Evolutionary conservation across 2,329 filamentous ascomycete species (phyloP).

Genomic region (Chrysosporium keratinophilum): DNA sequence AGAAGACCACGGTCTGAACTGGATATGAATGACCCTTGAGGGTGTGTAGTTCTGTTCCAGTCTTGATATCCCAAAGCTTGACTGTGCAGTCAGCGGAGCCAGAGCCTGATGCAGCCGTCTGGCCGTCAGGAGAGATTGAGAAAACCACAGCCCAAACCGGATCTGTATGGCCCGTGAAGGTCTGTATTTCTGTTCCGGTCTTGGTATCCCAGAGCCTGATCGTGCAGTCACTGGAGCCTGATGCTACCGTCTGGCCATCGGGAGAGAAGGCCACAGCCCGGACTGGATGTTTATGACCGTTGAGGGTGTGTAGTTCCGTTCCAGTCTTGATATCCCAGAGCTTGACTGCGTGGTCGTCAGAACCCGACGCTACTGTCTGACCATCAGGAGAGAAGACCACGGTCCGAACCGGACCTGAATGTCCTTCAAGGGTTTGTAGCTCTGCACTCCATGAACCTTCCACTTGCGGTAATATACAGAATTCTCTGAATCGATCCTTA

Average conservation of each 20-base stretch:
- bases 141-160: background rate
- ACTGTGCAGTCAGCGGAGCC: background rate
- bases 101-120: background rate
- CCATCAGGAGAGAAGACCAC: constrained; percentile 13
- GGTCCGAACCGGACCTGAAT: constrained; percentile 2
- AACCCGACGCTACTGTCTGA: constrained; percentile 10
- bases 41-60: background rate
- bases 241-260: background rate
- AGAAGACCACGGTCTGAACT: background rate
- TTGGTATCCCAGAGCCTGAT: constrained; percentile 18
- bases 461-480: background rate
- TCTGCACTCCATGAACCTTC: constrained; percentile 4
- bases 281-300: constrained; percentile 13
- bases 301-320: constrained; percentile 12
- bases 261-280: constrained; percentile 4
- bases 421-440: constrained; percentile 7
- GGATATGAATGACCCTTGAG: background rate
- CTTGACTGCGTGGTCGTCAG: constrained; percentile 15
- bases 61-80: constrained; percentile 17
- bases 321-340: constrained; percentile 13
- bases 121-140: constrained; percentile 3
- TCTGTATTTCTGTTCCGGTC: background rate
- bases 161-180: background rate
- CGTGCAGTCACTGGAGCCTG: background rate
- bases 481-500: background rate